These are phyloP conservation scores for Metschnikowia cubensis DNA, from an alignment of 805 yeast genomes.

Conservation along the genomic window DNA sequence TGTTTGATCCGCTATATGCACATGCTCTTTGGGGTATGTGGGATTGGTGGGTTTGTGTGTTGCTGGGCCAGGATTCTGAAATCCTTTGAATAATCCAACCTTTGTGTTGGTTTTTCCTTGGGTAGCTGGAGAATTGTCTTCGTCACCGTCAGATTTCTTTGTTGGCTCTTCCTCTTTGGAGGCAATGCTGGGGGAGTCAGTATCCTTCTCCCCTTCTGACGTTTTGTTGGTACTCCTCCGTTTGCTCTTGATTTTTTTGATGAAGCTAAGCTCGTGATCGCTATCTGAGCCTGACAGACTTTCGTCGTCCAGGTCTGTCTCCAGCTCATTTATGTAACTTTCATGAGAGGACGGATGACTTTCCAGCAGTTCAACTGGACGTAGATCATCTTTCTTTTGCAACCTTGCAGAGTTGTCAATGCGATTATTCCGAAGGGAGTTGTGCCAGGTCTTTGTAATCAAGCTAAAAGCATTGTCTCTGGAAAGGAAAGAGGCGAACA, in stretches of 20 bases:
- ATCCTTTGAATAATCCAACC: conserved; percentile 9
- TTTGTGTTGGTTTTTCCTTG: neutral
- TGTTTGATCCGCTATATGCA: conserved; percentile 47
- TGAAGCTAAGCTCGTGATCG: conserved; percentile 16
- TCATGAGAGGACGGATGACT: conserved; percentile 3
- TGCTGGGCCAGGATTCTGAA: conserved; percentile 57
- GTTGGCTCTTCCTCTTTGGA: neutral
- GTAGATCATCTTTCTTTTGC: neutral
- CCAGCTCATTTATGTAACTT: conserved; percentile 17
- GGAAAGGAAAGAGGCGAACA: conserved; percentile 61
- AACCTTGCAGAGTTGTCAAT: conserved; percentile 6
- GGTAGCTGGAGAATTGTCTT: neutral
- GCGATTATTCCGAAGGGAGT: conserved; percentile 26
- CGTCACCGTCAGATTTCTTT: neutral
- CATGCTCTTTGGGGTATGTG: conserved; percentile 34
- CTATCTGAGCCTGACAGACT: conserved; percentile 17
- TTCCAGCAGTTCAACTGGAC: neutral
- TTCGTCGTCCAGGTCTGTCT: conserved; percentile 17
- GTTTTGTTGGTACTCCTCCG: neutral
- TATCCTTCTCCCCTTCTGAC: neutral
- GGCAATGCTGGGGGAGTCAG: neutral
- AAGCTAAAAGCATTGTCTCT: conserved; percentile 52
- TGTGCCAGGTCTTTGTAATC: conserved; percentile 60
- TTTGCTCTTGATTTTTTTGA: conserved; percentile 10
- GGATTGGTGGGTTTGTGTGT: conserved; percentile 56